Evolutionary conservation across 352 stramenopile species (phyloP), one percentile per base, ranked within the genome.

Genomic region (Phytophthora cactorum): DNA sequence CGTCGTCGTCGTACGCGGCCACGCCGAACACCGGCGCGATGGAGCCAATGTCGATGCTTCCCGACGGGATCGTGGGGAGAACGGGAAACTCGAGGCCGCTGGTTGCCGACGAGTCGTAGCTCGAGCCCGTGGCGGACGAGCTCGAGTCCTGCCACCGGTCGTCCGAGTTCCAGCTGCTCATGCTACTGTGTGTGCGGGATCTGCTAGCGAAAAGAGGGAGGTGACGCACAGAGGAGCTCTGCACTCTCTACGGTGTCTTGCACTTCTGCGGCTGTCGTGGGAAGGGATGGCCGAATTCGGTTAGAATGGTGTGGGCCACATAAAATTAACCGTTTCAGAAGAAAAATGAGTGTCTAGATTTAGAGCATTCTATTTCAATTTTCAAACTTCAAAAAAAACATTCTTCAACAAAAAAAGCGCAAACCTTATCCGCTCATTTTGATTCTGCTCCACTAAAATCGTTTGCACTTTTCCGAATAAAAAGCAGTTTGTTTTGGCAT

Each of bases 1-100:
- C 88, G 64, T 93, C 85, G 45, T 93, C 85, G 28, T 92, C 82
- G 63, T 86, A 91, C 54, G 82, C 80, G 14, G 86, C 75, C 56
- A 96, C 85, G 38, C 88, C 88, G 66, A 96, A 95, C n/a, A 96
- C 82, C 0, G 88, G 88, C n/a, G 88, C 86, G 59, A 96, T 94
- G 55, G 83, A 67, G 62, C 86, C 81, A 41, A 96, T 77, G 68
- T 96, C 88, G 65, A 96, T 94, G 58, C 72, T 81, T 47, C 84
- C 84, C 1, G 86, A 86, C 56, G 86, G 86, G 54, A 94, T 90
- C 52, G 81, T 86, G 8, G 84, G 86, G 56, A 93, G 59, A 57
- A 92, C 78, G 9, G 84, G 86, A 60, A 89, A 92, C 45, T 92
- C 82, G 17, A 92, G 69, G 10, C 84, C 77, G 59, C 74, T 73